These are phyloP conservation scores for Pulveroboletus sp. DNA, from an alignment of 768 basidiomycete genomes.

Conservation along the genomic window DNA sequence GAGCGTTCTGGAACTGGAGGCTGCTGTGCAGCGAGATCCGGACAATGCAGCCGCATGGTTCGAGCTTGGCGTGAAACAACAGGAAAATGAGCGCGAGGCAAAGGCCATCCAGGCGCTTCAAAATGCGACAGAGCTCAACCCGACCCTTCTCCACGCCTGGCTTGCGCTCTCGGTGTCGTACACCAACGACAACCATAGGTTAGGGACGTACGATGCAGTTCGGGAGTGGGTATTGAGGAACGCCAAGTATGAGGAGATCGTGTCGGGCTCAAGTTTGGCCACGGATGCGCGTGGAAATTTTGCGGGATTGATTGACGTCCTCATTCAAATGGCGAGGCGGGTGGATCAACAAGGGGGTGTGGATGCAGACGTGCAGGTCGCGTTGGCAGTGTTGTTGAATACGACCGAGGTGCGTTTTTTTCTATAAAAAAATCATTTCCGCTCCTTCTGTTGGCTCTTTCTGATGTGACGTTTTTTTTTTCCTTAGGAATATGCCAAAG, in stretches of 20 bases:
- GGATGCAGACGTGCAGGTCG: conserved; percentile 95
- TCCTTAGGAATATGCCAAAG: conserved; percentile 80
- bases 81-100: conserved; percentile 94
- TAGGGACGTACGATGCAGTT: conserved; percentile 75
- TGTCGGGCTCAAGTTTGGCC: conserved; percentile 35
- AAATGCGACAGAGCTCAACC: conserved; percentile 79
- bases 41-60: conserved; percentile 78
- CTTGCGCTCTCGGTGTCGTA: conserved; percentile 88
- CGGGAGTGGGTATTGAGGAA: conserved; percentile 79
- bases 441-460: background rate
- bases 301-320: conserved; percentile 60
- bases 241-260: conserved; percentile 44
- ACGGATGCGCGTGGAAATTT: conserved; percentile 33
- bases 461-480: background rate
- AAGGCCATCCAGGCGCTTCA: conserved; percentile 85
- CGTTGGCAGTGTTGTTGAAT: conserved; percentile 89
- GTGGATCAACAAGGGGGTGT: conserved; percentile 49
- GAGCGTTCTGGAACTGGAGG: conserved; percentile 89
- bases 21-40: conserved; percentile 78
- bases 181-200: conserved; percentile 83
- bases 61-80: conserved; percentile 92
- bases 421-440: background rate
- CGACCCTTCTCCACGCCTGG: conserved; percentile 75
- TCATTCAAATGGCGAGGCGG: conserved; percentile 78
- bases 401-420: conserved; percentile 68